Evolutionary conservation across 2,329 filamentous ascomycete species (phyloP).

Genomic region (Cercospora nicotianae): DNA sequence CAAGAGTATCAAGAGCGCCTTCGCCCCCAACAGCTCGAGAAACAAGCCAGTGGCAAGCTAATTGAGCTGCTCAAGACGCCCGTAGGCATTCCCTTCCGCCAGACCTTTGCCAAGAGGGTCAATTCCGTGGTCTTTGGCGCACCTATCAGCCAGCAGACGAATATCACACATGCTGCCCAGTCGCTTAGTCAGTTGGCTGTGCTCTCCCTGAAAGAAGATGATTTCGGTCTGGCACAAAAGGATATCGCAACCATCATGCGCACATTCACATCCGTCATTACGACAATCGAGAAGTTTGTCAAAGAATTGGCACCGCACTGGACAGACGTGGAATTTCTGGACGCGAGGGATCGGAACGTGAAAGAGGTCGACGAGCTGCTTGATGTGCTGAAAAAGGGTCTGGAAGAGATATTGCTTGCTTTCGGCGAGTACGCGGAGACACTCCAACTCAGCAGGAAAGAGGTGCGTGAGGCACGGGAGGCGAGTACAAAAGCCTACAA

Average conservation of each 20-base stretch:
- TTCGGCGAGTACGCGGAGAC: constrained; percentile 75
- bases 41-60: constrained; percentile 45
- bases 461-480: constrained; percentile 73
- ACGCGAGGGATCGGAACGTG: constrained; percentile 50
- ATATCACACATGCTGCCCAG: constrained; percentile 69
- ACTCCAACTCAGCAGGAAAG: constrained; percentile 67
- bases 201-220: constrained; percentile 75
- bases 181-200: constrained; percentile 65
- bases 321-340: constrained; percentile 67
- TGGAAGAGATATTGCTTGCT: constrained; percentile 64
- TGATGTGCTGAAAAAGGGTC: constrained; percentile 61
- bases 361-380: constrained; percentile 71
- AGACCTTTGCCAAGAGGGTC: constrained; percentile 65
- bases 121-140: constrained; percentile 67
- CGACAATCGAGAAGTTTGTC: constrained; percentile 68
- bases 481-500: constrained; percentile 34
- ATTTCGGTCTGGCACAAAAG: constrained; percentile 79
- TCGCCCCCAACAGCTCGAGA: constrained; percentile 52
- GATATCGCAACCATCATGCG: constrained; percentile 75
- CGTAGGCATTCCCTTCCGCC: constrained; percentile 68
- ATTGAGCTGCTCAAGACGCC: constrained; percentile 52
- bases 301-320: constrained; percentile 65
- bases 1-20: constrained; percentile 54
- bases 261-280: constrained; percentile 67
- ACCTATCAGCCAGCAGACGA: constrained; percentile 67